phyloP scores from a whole-genome alignment of 2,329 filamentous ascomycete genomes.

The Aspergillus fijiensis region DNA sequence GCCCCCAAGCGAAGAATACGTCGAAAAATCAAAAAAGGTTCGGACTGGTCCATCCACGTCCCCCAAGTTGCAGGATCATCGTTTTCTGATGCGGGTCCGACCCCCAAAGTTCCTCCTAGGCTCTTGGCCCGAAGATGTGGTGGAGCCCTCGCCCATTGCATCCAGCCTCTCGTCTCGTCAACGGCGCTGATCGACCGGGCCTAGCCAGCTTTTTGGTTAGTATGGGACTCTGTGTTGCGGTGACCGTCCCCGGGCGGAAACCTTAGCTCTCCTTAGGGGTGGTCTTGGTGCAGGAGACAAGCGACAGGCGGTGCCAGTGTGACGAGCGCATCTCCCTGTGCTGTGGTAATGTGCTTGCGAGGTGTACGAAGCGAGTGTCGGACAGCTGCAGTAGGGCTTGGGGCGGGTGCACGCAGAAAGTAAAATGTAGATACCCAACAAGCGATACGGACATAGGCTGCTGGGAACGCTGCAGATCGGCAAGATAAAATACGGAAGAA shows the following conservation, averaged over 20 bases:
- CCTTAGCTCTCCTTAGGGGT: conserved; percentile 1
- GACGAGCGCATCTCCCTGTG: too few species aligned
- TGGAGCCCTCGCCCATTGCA: conserved; percentile 11
- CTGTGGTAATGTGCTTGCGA: too few species aligned
- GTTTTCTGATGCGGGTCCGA: conserved; percentile 3
- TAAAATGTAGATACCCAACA: too few species aligned
- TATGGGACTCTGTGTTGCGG: not conserved
- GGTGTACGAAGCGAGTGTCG: too few species aligned
- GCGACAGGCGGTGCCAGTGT: too few species aligned
- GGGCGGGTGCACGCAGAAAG: too few species aligned
- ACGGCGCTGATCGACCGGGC: conserved; percentile 13
- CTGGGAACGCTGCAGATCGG: too few species aligned
- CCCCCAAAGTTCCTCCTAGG: conserved; percentile 9
- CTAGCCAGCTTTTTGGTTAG: not conserved
- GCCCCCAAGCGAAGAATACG: not conserved
- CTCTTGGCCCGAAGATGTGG: conserved; percentile 11
- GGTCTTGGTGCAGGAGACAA: too few species aligned
- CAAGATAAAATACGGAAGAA: not conserved
- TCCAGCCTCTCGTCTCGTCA: conserved; percentile 12
- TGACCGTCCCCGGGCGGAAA: conserved; percentile 1
- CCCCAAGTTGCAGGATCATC: conserved; percentile 3
- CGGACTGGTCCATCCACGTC: too few species aligned
- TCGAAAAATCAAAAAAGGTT: not conserved
- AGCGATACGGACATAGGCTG: too few species aligned
- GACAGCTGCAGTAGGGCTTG: too few species aligned